Base-by-base conservation (phyloP, 1,284 basidiomycete genomes). In the Apiotrichum gracile region DNA sequence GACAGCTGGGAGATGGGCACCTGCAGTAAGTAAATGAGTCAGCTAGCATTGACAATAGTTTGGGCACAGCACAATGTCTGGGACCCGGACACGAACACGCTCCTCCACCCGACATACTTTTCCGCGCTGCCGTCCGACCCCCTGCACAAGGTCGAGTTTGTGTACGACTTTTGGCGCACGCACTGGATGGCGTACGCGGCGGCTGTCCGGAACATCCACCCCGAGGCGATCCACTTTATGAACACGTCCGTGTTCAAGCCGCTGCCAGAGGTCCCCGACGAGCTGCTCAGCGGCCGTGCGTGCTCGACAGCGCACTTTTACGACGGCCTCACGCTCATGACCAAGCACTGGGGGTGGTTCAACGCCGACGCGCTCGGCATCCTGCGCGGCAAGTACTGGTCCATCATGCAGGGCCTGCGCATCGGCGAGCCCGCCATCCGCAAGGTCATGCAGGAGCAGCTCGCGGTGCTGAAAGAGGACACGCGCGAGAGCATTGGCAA, bases 41-140 rank as follows among this genome's bases (percentile, higher is more conserved):
- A 5, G 22, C 21, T 71, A 25, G 22, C 2, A 50, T 40, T 55
- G n/a, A 29, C 48, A 51, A 12, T 44, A 72, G 73, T 90, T 27
- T 98, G 94, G 94, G 92, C 91, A 0, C 81, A 83, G 62, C 93
- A 97, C 68, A 90, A 86, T 49, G 87, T 97, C 0, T 98, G 94
- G 94, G 87, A 97, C 66, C 54, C 70, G 45, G 76, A 82, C 44
- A 83, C 84, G 0, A 83, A 84, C 16, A 82, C 80, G 31, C 69
- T 94, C 3, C 78, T 92, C 50, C 76, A 79, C 35, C 86, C 89
- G 0, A 80, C 85, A 57, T 97, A 98, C 76, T 98, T 98, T 76
- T 72, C 67, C 34, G 78, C 72, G 43, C 61, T 64, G 64, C 64
- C 84, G 66, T 56, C 64, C 47, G 59, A 76, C 60, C 60, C 66